A percentile compares a stretch with the other conserved stretches of the same genome.
Evolutionary conservation across 192 early-diverging fungal genomes (phyloP).

Genomic region (Coemansia sp.): DNA sequence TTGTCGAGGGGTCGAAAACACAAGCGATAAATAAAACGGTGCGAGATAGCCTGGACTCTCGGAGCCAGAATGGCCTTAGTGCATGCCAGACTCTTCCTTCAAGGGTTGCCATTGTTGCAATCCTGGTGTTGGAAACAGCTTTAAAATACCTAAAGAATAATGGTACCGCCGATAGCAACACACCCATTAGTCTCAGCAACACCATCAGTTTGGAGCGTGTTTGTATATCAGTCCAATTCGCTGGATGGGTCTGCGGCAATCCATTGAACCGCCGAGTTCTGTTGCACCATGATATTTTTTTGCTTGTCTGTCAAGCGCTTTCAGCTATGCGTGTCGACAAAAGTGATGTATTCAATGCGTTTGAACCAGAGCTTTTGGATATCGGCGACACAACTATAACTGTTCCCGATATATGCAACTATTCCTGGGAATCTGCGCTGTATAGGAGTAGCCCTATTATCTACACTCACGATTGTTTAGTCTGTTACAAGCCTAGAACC

Average conservation of each 20-base stretch:
- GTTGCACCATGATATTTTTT: constrained; percentile 23
- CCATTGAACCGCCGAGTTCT: constrained; percentile 26
- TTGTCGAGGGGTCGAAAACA: neutral
- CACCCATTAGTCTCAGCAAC: neutral
- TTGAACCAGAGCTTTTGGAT: constrained; percentile 2
- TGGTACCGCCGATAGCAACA: neutral
- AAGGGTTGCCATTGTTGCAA: constrained; percentile 10
- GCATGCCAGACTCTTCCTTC: constrained; percentile 14
- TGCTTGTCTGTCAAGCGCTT: constrained; percentile 10
- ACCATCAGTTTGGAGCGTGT: constrained; percentile 3
- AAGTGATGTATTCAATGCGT: constrained; percentile 15
- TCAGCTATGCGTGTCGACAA: constrained; percentile 11
- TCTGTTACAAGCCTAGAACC: neutral
- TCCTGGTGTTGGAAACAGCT: constrained; percentile 6
- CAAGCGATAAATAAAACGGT: neutral
- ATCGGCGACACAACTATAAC: neutral
- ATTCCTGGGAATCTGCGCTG: constrained; percentile 16
- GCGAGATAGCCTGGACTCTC: neutral
- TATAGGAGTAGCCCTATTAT: neutral
- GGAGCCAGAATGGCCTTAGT: neutral
- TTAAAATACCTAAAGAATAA: neutral
- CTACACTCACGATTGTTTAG: neutral
- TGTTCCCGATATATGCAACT: constrained; percentile 24
- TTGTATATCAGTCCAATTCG: constrained; percentile 21
- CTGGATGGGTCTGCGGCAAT: constrained; percentile 16